Base-by-base conservation (phyloP, 305 asterid genomes). In the Fraxinus latifolia region DNA sequence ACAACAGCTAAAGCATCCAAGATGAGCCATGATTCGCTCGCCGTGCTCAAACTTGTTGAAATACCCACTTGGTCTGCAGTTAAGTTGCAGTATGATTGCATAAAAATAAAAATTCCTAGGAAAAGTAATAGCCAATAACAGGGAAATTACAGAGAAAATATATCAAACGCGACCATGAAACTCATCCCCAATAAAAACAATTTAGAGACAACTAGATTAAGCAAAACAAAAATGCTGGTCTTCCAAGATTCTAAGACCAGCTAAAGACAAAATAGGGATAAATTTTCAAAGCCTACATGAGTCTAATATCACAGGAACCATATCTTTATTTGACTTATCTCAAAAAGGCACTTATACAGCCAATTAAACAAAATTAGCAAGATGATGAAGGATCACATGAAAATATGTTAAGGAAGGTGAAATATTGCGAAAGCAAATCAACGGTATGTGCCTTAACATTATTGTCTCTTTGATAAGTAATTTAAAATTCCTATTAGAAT, bases 1-100 rank as follows among this genome's bases (percentile, higher is more conserved):
- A 91, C 90, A 84, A 91, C 83, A 76, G 93, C 87, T 91, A 96
- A 87, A 78, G 97, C 93, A 84, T 94, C 97, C 88, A 96, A 90
- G 83, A 94, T 81, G 88, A 91, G 87, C 90, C 95, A 91, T 82
- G 92, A 90, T 85, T 96, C 98, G 53, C 85, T 84, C 81, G 89
- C 82, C 82, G 91, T 80, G 72, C 68, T 78, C 84, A 85, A 84
- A 86, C 87, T 80, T 84, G 87, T 74, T n/a, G 90, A 84, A 86
- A 86, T 85, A 83, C 90, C 94, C 50, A 87, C 80, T 84, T 87
- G 92, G 85, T 85, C 97, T 88, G 89, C 82, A 81, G 80, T 86
- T 77, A 85, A 87, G 36, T 82, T 74, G 78, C 74, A 82, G 62
- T 84, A 78, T 77, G 76, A 47, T 83, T 78, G 73, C 80, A 79